phyloP scores from a whole-genome alignment of 2,329 filamentous ascomycete species.

The Grosmannia penicillata region DNA sequence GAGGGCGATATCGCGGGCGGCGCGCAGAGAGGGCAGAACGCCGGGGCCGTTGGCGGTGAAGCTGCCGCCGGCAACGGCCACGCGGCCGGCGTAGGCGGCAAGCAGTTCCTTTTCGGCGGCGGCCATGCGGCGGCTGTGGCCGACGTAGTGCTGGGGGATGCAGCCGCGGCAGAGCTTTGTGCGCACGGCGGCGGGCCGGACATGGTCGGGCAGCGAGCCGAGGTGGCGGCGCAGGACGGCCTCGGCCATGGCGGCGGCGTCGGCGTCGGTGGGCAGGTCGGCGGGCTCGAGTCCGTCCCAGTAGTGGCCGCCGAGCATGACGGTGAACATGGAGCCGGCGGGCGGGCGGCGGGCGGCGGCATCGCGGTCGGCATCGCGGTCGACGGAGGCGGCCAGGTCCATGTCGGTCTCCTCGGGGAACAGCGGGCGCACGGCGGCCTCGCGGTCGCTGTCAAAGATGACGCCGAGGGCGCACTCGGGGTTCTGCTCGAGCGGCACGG shows the following conservation, averaged over 20 bases:
- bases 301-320: constrained; percentile 91
- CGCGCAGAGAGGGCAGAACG: constrained; percentile 34
- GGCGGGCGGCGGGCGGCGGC: constrained; percentile 17
- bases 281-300: constrained; percentile 43
- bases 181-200: constrained; percentile 29
- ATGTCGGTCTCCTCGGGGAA: background rate
- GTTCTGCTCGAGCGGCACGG: constrained; percentile 19
- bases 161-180: constrained; percentile 51
- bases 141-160: constrained; percentile 81
- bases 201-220: constrained; percentile 43
- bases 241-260: constrained; percentile 56
- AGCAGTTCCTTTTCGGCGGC: constrained; percentile 39
- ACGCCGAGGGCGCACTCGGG: constrained; percentile 51
- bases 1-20: constrained; percentile 29
- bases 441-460: constrained; percentile 69
- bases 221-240: constrained; percentile 60
- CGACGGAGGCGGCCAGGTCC: background rate
- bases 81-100: constrained; percentile 40
- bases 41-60: constrained; percentile 37
- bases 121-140: constrained; percentile 52
- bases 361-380: constrained; percentile 10
- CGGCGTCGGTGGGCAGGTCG: constrained; percentile 46
- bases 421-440: constrained; percentile 12
- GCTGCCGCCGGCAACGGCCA: constrained; percentile 48
- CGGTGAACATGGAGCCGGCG: constrained; percentile 69